These are phyloP conservation scores for Trichoderma arundinaceum DNA, from an alignment of 2,329 filamentous ascomycete genomes.

Conservation along the genomic window DNA sequence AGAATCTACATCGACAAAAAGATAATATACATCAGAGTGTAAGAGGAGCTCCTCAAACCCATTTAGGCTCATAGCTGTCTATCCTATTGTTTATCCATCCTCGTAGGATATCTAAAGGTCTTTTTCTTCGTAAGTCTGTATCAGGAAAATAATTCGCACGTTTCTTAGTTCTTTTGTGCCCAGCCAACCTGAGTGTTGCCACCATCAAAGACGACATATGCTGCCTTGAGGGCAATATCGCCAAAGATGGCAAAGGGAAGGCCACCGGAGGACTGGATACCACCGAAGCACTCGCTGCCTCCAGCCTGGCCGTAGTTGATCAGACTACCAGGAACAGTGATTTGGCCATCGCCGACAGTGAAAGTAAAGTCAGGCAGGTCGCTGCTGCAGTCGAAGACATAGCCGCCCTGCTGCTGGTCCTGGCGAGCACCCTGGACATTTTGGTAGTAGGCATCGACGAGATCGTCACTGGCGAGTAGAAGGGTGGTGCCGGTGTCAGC, in stretches of 20 bases:
- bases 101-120: no score
- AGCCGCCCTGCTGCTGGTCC: constrained; percentile 49
- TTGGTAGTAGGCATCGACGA: constrained; percentile 56
- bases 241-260: constrained; percentile 61
- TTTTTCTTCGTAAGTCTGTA: not conserved
- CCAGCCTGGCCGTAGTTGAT: constrained; percentile 59
- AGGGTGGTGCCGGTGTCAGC: constrained; percentile 68
- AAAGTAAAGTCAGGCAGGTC: constrained; percentile 57
- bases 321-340: constrained; percentile 57
- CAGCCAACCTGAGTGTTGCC: constrained; percentile 58
- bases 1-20: no score
- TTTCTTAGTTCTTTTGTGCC: constrained; percentile 33
- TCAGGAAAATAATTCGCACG: not conserved
- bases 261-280: constrained; percentile 63
- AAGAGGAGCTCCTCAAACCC: no score
- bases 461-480: constrained; percentile 60
- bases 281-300: constrained; percentile 64
- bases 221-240: constrained; percentile 64
- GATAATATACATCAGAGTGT: no score
- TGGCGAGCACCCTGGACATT: constrained; percentile 47
- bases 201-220: constrained; percentile 62
- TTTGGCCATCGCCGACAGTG: constrained; percentile 62
- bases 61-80: no score
- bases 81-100: no score
- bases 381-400: constrained; percentile 53